A percentile compares a stretch with the other conserved stretches of the same genome.
Conservation (phyloP, 2,329 filamentous ascomycete genomes). For the Fusarium heterosporum region DNA sequence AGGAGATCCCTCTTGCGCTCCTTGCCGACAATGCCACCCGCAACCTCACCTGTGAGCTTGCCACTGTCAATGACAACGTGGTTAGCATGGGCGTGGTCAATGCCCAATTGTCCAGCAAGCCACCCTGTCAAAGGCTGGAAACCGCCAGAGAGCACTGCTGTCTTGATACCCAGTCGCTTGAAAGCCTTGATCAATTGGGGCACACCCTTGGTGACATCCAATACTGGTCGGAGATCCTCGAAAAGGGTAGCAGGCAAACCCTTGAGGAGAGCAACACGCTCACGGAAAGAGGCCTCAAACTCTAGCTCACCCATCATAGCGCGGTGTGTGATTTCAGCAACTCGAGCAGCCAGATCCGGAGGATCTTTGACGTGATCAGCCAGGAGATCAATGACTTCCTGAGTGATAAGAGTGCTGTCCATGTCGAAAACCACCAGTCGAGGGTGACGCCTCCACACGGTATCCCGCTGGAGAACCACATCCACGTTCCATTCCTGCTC, state of each 20-base stretch:
- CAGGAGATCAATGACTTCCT: constrained; percentile 97
- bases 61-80: constrained; percentile 75
- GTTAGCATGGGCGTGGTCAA: constrained; percentile 92
- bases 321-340: constrained; percentile 89
- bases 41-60: constrained; percentile 77
- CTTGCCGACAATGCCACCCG: constrained; percentile 78
- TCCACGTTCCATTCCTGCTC: constrained; percentile 92
- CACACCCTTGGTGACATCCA: constrained; percentile 87
- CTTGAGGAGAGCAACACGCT: constrained; percentile 82
- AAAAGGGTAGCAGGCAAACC: constrained; percentile 85
- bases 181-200: constrained; percentile 78
- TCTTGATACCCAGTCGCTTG: constrained; percentile 83
- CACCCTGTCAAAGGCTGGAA: constrained; percentile 91
- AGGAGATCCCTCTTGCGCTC: constrained; percentile 80
- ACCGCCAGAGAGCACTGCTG: constrained; percentile 90
- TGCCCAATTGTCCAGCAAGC: constrained; percentile 82
- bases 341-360: constrained; percentile 79
- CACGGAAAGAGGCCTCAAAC: constrained; percentile 85
- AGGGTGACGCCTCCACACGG: constrained; percentile 80
- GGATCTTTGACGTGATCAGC: constrained; percentile 79
- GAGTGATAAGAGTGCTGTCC: constrained; percentile 96
- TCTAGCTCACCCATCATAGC: constrained; percentile 98
- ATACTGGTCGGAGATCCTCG: constrained; percentile 76
- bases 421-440: constrained; percentile 96
- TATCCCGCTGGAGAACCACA: constrained; percentile 80